phyloP scores from a whole-genome alignment of 2,329 filamentous ascomycete species.

The Hypoxylon sp. region DNA sequence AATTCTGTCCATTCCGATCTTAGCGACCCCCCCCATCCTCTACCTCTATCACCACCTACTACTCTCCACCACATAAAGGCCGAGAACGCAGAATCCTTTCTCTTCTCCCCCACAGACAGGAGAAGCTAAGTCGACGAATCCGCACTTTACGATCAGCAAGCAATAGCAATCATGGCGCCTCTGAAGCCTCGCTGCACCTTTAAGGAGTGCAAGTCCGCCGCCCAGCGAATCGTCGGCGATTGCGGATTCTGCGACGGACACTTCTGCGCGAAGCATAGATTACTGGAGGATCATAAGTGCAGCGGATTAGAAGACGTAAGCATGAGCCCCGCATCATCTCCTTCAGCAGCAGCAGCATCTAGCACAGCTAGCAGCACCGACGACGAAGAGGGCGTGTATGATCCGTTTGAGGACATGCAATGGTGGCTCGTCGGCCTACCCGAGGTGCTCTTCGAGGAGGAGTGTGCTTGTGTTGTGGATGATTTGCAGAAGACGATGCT shows the following conservation, averaged over 20 bases:
- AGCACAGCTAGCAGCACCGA: constrained; percentile 12
- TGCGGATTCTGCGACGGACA: constrained; percentile 94
- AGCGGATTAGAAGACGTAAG: constrained; percentile 86
- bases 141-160: neutral
- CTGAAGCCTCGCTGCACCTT: constrained; percentile 87
- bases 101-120: neutral
- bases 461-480: constrained; percentile 37
- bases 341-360: constrained; percentile 31
- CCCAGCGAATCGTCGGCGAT: constrained; percentile 94
- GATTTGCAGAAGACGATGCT: constrained; percentile 48
- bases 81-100: constrained; percentile 1
- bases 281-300: constrained; percentile 95
- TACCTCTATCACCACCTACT: constrained; percentile 5
- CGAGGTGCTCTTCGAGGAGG: constrained; percentile 47
- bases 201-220: constrained; percentile 86
- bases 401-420: no score
- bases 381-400: no score
- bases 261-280: constrained; percentile 93
- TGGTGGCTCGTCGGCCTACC: constrained; percentile 56
- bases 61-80: constrained; percentile 21
- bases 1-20: constrained; percentile 21
- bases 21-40: constrained; percentile 11
- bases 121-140: neutral
- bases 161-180: constrained; percentile 63
- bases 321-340: constrained; percentile 44